Evolutionary conservation across 352 stramenopile genomes (phyloP).

Genomic region (Phytophthora idaei): DNA sequence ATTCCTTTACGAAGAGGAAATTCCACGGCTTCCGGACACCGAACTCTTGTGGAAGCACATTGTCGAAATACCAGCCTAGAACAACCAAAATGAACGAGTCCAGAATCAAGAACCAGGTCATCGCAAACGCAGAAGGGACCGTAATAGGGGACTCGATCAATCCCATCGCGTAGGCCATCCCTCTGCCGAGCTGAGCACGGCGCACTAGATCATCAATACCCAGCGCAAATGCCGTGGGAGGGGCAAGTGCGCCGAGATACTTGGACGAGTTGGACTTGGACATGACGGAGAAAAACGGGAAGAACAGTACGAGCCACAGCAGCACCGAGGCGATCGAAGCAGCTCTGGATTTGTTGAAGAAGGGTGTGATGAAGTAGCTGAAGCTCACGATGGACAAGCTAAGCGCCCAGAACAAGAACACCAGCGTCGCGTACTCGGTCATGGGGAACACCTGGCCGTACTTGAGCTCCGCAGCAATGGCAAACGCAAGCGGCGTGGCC

Average conservation of each 20-base stretch:
- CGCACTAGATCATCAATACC: constrained; percentile 70
- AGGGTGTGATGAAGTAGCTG: constrained; percentile 68
- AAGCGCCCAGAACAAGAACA: constrained; percentile 74
- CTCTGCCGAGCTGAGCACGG: constrained; percentile 60
- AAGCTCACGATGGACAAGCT: constrained; percentile 69
- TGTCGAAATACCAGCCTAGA: constrained; percentile 93
- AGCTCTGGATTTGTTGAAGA: constrained; percentile 73
- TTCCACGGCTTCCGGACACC: constrained; percentile 90
- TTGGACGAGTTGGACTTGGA: constrained; percentile 52
- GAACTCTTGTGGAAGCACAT: constrained; percentile 92
- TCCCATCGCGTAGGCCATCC: constrained; percentile 62
- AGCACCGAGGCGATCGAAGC: constrained; percentile 70
- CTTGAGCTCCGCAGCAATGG: constrained; percentile 62
- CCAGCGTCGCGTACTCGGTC: constrained; percentile 60
- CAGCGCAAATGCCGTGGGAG: constrained; percentile 73
- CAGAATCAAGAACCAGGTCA: constrained; percentile 73
- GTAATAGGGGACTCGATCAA: constrained; percentile 42
- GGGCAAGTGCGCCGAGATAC: constrained; percentile 59
- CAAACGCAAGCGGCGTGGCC: constrained; percentile 52
- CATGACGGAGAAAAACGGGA: constrained; percentile 81
- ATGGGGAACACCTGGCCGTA: constrained; percentile 70
- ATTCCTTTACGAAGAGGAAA: constrained; percentile 79
- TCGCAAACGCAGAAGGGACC: constrained; percentile 49
- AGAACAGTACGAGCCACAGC: constrained; percentile 73
- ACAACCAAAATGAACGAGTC: constrained; percentile 87